Base-by-base conservation (phyloP, 2,329 filamentous ascomycete species). In the Emmonsiellopsis sp. region DNA sequence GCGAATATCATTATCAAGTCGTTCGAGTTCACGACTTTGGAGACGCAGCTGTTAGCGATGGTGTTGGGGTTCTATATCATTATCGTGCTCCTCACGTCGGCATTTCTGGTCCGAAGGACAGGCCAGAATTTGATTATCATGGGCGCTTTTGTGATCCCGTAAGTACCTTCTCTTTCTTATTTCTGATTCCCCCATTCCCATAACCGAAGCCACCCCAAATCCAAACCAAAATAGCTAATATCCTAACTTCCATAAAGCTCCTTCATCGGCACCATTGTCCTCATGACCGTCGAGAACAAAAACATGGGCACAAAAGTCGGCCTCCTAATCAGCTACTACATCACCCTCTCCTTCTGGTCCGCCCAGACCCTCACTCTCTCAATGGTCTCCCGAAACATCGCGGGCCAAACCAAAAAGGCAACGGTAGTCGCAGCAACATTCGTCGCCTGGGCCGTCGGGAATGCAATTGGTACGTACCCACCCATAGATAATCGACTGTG, bases 311-410 rank as follows among this genome's bases (percentile, higher is more conserved):
- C 81, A 38, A 79, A 85, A 67, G 76, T 84, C 31, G 86, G 86
- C 5, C 76, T 90, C 0, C 71, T 89, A 11, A 80, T 89, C 62
- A 80, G 77, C 62, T 90, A 89, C 74, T 90, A 89, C 70, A 84
- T 89, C 57, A 84, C 82, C 0, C 76, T 89, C 15, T 87, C 83
- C 5, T 90, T 90, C 77, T 89, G 85, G 85, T 83, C 85, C 0
- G 85, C 84, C 0, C 81, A 86, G 62, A 85, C 82, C 1, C 72
- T 88, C 10, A 74, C 79, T 7, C 76, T 89, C 60, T 84, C 82
- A 11, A 78, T 89, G 73, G 76, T 87, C 54, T 81, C 81, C 0
- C 78, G 84, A 13, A 89, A 89, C 62, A 73, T 87, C 8, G 86
- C 82, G 30, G 86, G 86, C 0, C 83, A 86, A 60, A 89, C 85